Evolutionary conservation across 2,329 filamentous ascomycete genomes (phyloP), one percentile per base, ranked within the genome.

Genomic region (Cercospora canescens): DNA sequence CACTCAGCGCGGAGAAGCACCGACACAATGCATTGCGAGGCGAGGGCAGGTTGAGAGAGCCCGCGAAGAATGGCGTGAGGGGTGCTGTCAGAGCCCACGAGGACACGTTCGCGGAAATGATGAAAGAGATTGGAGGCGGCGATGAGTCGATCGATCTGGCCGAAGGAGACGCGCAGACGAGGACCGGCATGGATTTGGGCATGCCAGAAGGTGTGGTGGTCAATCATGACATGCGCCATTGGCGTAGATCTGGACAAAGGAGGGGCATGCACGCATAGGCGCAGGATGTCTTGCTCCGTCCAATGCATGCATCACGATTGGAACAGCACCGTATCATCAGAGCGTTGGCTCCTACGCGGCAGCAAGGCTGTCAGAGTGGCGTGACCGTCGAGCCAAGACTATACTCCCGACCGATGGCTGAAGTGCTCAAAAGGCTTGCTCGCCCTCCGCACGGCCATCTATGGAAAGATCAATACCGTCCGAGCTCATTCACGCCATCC

Each of bases 171-270:
- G 72, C 75, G 7, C 65, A 58, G 69, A 62, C 67, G 66, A 71
- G 71, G 69, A 76, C 67, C 34, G 74, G 66, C 26, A 70, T 73
- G 61, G 67, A 74, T 60, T 67, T 72, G 63, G 75, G 74, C 50
- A 73, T 76, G 70, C 71, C 76, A 60, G 76, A 79, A 37, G 78
- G 79, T 0, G 78, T 83, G 34, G 76, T 81, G 62, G 87, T 89
- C 60, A 89, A 89, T 71, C 86, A 87, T 65, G 86, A 89, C 66
- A 83, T 85, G 71, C 81, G 81, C 48, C 85, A 85, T 69, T 89
- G 86, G 84, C 83, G 86, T 65, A 83, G 82, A 64, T 45, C 62
- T 48, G 67, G 64, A 14, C 37, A 60, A 50, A 61, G 67, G 32
- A 66, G 63, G 62, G 64, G 62, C 21, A 48, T 62, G 21, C 63